A percentile compares a stretch with the other conserved stretches of the same genome.
Evolutionary conservation across 2,329 filamentous ascomycete genomes (phyloP).

Genomic region (Zymoseptoria crescenta): DNA sequence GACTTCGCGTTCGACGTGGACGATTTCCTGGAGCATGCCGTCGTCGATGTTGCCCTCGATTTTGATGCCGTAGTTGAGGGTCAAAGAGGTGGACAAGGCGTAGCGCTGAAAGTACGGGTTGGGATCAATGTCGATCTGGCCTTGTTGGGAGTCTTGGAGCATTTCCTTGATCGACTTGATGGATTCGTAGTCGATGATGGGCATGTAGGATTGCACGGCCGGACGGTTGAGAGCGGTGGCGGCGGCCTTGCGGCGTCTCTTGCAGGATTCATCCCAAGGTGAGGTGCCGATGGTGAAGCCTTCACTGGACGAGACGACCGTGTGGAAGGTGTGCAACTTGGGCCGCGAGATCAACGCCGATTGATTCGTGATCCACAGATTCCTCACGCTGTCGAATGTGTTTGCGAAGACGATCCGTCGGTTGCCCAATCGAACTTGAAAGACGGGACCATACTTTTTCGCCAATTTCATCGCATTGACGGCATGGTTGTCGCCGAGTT

Average conservation of each 20-base stretch:
- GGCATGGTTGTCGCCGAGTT: slow-evolving; percentile 41
- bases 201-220: slow-evolving; percentile 70
- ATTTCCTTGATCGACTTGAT: slow-evolving; percentile 66
- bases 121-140: slow-evolving; percentile 59
- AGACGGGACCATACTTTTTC: slow-evolving; percentile 44
- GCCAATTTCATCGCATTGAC: slow-evolving; percentile 39
- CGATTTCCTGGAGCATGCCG: slow-evolving; percentile 63
- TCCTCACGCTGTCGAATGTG: slow-evolving; percentile 63
- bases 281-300: slow-evolving; percentile 79
- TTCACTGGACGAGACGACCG: slow-evolving; percentile 65
- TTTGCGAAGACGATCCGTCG: slow-evolving; percentile 70
- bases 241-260: slow-evolving; percentile 66
- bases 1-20: slow-evolving; percentile 65
- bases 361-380: slow-evolving; percentile 72
- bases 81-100: slow-evolving; percentile 68
- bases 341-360: slow-evolving; percentile 70
- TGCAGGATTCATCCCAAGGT: slow-evolving; percentile 76
- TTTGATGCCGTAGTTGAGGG: slow-evolving; percentile 70
- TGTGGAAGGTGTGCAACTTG: slow-evolving; percentile 73
- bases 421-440: slow-evolving; percentile 55
- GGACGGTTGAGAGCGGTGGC: slow-evolving; percentile 71
- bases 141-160: slow-evolving; percentile 54
- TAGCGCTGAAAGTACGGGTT: slow-evolving; percentile 67
- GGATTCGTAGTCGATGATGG: slow-evolving; percentile 71
- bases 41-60: slow-evolving; percentile 64